These are phyloP conservation scores for Pseudozyma pruni DNA, from an alignment of 1,284 basidiomycete genomes.

Conservation along the genomic window DNA sequence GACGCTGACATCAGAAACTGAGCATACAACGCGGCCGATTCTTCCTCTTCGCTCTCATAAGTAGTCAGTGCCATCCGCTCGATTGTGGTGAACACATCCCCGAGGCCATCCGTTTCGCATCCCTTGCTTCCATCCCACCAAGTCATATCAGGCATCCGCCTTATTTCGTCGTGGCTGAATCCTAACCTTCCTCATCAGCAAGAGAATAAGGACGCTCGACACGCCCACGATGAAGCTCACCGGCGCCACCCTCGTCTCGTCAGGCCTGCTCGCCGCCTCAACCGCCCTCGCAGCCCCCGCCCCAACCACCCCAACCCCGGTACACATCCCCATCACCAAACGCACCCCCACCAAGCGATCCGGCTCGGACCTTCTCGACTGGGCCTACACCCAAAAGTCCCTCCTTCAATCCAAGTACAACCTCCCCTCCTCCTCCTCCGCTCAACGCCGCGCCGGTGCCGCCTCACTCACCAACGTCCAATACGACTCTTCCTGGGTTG, in stretches of 20 bases:
- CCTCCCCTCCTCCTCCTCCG: constrained; percentile 8
- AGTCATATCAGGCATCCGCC: no score
- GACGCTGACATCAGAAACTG: constrained; percentile 10
- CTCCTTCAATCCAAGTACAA: constrained; percentile 53
- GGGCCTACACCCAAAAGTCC: constrained; percentile 52
- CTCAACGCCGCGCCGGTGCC: constrained; percentile 16
- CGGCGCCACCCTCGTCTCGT: constrained; percentile 24
- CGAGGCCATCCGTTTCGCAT: no score
- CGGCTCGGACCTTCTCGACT: constrained; percentile 38
- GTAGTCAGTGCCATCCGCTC: no score
- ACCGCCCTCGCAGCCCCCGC: constrained; percentile 17
- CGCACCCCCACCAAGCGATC: constrained; percentile 26
- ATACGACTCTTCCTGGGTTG: constrained; percentile 52
- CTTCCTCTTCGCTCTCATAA: no score
- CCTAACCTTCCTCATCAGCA: no score
- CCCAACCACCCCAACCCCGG: constrained; percentile 5
- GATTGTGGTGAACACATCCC: background rate
- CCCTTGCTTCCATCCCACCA: no score
- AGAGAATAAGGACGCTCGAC: no score
- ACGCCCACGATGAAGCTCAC: constrained; percentile 26
- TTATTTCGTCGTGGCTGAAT: no score
- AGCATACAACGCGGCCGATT: no score
- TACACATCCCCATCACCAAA: constrained; percentile 38
- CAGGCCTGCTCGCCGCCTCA: constrained; percentile 31
- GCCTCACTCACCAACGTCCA: constrained; percentile 45